Conservation (phyloP, 345 rosid species). For the Eucalyptus cladocalyx region DNA sequence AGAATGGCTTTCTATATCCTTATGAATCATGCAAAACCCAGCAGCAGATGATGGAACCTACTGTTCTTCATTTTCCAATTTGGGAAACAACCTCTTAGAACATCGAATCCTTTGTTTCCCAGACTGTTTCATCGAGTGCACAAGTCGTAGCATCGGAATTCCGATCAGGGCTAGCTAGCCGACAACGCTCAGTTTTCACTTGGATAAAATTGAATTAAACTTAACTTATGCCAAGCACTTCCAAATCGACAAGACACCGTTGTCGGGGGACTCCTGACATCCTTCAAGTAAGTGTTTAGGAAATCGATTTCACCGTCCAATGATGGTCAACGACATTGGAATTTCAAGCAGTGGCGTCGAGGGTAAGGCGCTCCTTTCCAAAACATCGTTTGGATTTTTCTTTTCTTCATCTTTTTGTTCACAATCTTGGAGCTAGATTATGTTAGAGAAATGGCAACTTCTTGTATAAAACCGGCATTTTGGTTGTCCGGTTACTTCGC, state of each 20-base stretch:
- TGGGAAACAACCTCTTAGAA: neutral
- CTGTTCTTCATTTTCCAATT: neutral
- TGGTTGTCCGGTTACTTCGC: neutral
- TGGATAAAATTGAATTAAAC: neutral
- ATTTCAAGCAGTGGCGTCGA: neutral
- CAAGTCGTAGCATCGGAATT: neutral
- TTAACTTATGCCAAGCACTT: neutral
- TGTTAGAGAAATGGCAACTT: neutral
- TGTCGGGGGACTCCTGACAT: neutral
- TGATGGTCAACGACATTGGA: neutral
- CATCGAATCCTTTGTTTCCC: neutral
- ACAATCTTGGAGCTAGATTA: neutral
- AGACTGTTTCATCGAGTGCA: neutral
- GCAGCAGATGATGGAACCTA: neutral
- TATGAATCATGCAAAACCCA: neutral
- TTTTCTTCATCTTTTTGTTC: neutral
- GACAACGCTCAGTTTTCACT: neutral
- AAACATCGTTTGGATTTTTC: neutral
- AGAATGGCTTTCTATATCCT: neutral
- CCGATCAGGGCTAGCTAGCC: neutral
- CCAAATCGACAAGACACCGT: neutral
- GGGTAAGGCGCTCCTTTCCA: neutral
- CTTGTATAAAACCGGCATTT: neutral
- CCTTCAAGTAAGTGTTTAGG: neutral
- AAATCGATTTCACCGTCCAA: neutral